Conservation (phyloP, 1,284 basidiomycete genomes). For the Ganoderma sp. region DNA sequence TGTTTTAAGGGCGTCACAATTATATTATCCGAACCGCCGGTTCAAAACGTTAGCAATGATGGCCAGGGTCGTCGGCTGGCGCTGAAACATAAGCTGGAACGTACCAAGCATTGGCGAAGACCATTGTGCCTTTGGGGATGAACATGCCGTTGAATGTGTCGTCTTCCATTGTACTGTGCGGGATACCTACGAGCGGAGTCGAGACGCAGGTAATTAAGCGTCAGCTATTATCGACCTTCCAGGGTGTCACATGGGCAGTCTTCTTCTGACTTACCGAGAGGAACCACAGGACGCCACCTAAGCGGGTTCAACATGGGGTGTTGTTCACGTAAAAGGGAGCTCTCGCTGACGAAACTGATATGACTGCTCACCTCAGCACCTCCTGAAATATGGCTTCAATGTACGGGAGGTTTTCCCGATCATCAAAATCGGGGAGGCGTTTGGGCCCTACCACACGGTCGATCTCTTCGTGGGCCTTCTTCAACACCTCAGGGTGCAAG, state of each 20-base stretch:
- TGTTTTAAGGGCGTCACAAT: neutral
- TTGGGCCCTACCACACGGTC: constrained; percentile 41
- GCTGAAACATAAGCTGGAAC: constrained; percentile 10
- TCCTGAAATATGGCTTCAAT: constrained; percentile 39
- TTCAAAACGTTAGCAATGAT: neutral
- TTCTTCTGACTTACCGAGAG: constrained; percentile 25
- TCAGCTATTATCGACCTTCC: constrained; percentile 1
- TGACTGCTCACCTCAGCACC: constrained; percentile 23
- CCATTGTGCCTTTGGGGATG: constrained; percentile 35
- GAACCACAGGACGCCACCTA: constrained; percentile 34
- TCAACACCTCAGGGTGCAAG: constrained; percentile 41
- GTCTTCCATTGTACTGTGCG: constrained; percentile 34
- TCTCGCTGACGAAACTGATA: neutral
- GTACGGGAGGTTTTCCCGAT: constrained; percentile 43
- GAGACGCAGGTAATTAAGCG: neutral
- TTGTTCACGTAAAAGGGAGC: neutral
- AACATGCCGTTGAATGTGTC: constrained; percentile 36
- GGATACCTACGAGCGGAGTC: constrained; percentile 27
- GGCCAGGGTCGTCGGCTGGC: no score
- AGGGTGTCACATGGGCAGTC: neutral
- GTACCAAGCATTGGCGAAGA: constrained; percentile 34
- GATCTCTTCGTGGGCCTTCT: constrained; percentile 44
- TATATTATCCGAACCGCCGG: neutral
- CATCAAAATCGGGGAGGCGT: constrained; percentile 41
- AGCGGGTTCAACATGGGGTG: neutral